Base-by-base conservation (phyloP, 768 basidiomycete species). In the Daedaleopsis sinensis region DNA sequence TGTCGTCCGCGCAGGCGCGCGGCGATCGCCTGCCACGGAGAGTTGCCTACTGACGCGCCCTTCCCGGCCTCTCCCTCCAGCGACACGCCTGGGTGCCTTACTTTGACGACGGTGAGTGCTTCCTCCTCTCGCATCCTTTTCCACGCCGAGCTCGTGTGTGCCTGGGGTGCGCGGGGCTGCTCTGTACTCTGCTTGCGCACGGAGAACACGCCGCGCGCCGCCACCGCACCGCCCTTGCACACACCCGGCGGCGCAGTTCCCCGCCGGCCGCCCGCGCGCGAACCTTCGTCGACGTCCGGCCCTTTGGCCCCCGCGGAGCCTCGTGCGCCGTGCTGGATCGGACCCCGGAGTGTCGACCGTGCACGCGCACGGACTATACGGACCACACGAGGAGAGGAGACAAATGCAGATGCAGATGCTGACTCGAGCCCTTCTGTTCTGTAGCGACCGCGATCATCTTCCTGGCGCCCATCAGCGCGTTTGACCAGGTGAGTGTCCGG, bases 361-460 rank as follows among this genome's bases (percentile, higher is more conserved):
- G n/a, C n/a, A n/a, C n/a, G n/a, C n/a, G n/a, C n/a, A n/a, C n/a
- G n/a, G n/a, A n/a, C n/a, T n/a, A n/a, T n/a, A n/a, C n/a, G n/a
- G n/a, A n/a, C n/a, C n/a, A n/a, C n/a, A n/a, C n/a, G n/a, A n/a
- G n/a, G n/a, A 32, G 27, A 32, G 27, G 4, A 7, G 4, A 32
- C 27, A 32, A 3, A 32, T 7, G 27, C 3, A 3, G 3, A 32
- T 3, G 27, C 27, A 32, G 7, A 13, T 37, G 37, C 23, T 47
- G 46, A 24, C 47, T n/a, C 47, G 19, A 18, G 1, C 5, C 44
- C 7, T 1, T 10, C 21, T 49, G 15, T 11, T 39, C 52, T 32
- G 32, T 44, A 92, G 90, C 90, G 5, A 87, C 89, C 47, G 91
- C 92, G 36, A 87, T 94, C 70, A 93, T 94, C 72, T 94, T 94